A percentile compares a stretch with the other conserved stretches of the same genome.
Conservation (phyloP, 176 grass and related monocot species). For the Avena atlantica region DNA sequence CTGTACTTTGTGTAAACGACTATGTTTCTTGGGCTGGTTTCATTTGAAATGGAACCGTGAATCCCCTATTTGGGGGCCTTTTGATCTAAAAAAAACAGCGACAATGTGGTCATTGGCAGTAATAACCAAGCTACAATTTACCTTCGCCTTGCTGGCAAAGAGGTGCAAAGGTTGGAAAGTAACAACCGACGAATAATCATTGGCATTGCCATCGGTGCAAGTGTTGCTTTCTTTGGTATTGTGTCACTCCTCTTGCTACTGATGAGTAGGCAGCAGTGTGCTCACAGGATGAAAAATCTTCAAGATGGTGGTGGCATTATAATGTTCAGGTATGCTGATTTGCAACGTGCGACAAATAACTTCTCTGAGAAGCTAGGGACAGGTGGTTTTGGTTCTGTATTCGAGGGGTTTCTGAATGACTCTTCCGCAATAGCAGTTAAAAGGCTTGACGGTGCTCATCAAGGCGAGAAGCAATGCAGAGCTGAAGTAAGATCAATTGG, state of each 20-base stretch:
- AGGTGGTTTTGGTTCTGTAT: constrained; percentile 63
- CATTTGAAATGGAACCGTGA: too few species aligned
- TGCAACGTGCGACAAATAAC: constrained; percentile 55
- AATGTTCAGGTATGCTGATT: constrained; percentile 45
- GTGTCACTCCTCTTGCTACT: constrained; percentile 5
- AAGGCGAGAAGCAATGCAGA: constrained; percentile 57
- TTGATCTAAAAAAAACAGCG: background rate
- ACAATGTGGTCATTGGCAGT: background rate
- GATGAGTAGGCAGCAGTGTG: constrained; percentile 17
- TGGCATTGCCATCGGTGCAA: background rate
- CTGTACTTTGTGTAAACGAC: too few species aligned
- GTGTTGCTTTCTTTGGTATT: background rate
- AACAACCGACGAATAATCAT: background rate
- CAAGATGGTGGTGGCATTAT: constrained; percentile 37
- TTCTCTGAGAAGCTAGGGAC: constrained; percentile 57
- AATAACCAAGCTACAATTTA: background rate
- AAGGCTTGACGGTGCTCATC: constrained; percentile 48
- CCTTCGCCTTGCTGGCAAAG: background rate
- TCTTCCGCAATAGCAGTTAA: constrained; percentile 55
- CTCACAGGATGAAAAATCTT: constrained; percentile 22
- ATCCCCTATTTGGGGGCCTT: too few species aligned
- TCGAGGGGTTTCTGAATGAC: constrained; percentile 53
- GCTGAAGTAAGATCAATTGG: constrained; percentile 35
- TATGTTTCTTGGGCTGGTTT: too few species aligned
- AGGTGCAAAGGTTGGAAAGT: background rate